phyloP scores from a whole-genome alignment of 2,329 filamentous ascomycete genomes.

The Didymella sp. region DNA sequence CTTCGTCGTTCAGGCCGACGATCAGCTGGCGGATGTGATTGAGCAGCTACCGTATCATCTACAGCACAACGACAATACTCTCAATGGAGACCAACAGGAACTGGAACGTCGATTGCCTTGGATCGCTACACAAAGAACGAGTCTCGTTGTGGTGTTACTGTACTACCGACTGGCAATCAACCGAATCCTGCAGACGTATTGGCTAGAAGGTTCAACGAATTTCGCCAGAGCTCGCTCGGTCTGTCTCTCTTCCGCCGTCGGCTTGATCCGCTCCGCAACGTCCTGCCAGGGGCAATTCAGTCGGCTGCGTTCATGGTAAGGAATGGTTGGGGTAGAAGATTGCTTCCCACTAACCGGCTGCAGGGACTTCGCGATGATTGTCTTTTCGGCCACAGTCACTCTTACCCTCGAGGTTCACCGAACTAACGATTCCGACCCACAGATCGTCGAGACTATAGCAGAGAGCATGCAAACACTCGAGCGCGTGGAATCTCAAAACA shows the following conservation, averaged over 20 bases:
- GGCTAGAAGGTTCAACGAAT: neutral
- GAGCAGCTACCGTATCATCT: neutral
- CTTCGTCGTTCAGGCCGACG: neutral
- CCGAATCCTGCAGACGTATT: neutral
- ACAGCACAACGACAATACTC: neutral
- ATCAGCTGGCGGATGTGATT: neutral
- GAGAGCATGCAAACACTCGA: neutral
- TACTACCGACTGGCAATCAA: neutral
- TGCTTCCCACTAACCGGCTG: neutral
- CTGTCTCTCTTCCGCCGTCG: neutral
- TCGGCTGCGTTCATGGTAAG: neutral
- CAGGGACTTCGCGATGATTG: neutral
- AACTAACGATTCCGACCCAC: neutral
- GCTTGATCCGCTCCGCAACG: neutral
- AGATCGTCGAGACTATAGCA: neutral
- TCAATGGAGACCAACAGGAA: neutral
- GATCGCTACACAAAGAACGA: neutral
- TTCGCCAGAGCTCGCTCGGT: neutral
- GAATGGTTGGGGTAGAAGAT: neutral
- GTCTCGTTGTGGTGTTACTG: neutral
- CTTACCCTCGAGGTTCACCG: neutral
- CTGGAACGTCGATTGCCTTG: neutral
- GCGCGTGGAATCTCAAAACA: neutral
- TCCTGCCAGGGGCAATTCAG: neutral
- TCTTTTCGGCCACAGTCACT: neutral